phyloP scores from a whole-genome alignment of 2,329 filamentous ascomycete species.

The Botrytis byssoidea region DNA sequence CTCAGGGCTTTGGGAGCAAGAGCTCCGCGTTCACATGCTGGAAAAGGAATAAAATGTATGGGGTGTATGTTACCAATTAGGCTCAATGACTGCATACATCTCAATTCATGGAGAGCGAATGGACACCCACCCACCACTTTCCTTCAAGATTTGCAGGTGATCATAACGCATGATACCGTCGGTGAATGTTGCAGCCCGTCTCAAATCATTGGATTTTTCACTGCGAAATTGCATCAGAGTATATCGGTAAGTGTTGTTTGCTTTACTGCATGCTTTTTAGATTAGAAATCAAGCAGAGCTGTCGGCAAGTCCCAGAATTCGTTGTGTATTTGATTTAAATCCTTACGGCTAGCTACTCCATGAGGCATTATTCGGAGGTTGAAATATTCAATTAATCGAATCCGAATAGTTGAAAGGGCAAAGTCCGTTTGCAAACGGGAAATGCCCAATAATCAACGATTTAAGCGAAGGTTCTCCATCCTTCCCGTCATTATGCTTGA shows the following conservation, averaged over 20 bases:
- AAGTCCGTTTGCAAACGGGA: not conserved
- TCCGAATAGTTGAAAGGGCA: not conserved
- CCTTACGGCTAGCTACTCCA: not conserved
- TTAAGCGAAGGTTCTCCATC: not conserved
- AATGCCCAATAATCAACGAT: not conserved
- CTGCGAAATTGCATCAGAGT: rapidly evolving
- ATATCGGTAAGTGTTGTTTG: not conserved
- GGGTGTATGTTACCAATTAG: not conserved
- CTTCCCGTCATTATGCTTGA: not conserved
- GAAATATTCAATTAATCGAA: not conserved
- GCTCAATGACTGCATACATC: not conserved
- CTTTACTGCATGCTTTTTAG: not conserved
- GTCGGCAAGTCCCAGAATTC: not conserved
- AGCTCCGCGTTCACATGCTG: not conserved
- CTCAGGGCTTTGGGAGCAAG: not conserved
- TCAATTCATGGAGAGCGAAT: not conserved
- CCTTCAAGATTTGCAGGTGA: no score
- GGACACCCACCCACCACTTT: not conserved
- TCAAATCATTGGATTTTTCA: not conserved
- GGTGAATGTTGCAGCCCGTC: not conserved
- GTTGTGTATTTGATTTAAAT: not conserved
- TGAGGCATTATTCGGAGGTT: not conserved
- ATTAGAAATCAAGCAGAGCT: not conserved
- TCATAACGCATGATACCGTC: no score
- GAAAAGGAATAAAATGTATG: not conserved